Evolutionary conservation across 192 early-diverging fungal species (phyloP), one percentile per base, ranked within the genome.

Genomic region (Chytriomyces sp.): DNA sequence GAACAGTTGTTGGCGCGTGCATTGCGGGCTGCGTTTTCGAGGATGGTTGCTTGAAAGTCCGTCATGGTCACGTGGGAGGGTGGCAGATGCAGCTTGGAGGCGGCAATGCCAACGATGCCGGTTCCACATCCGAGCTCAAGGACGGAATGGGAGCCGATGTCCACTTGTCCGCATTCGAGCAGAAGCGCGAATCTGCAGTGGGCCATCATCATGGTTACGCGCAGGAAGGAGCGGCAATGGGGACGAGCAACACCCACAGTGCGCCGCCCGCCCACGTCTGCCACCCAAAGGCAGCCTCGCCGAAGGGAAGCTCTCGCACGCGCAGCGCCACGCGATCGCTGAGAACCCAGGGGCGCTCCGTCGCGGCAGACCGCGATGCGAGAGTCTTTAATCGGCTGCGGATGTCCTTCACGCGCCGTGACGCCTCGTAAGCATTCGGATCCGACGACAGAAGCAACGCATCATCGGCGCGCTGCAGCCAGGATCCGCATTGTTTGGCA

Each of bases 201-300:
- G n/a, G n/a, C n/a, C n/a, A n/a, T n/a, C n/a, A n/a, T n/a, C n/a
- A n/a, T n/a, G n/a, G n/a, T n/a, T n/a, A n/a, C n/a, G n/a, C n/a
- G n/a, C n/a, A 49, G 14, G 44, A 49, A 49, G 22, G 44, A 14
- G 44, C 22, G 22, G 17, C 44, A 49, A n/a, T 17, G 12, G 59
- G 32, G 22, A 61, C 38, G 2, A 65, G 63, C 8, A 31, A 65
- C 28, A 41, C 39, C 63, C 40, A 17, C 7, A 65, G 63, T 22
- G 19, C 22, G 10, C 63, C 63, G 22, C 41, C 63, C 26, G 39
- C 34, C 63, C 63, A 65, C 10, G 63, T 65, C 52, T 65, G 63
- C 63, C 63, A 65, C 7, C 40, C 63, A 33, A 49, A 65, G 1
- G 63, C 39, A 33, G 6, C 30, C 3, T 65, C 63, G 14, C 6